Evolutionary conservation across 805 yeast genomes (phyloP).

Genomic region (Candida sphagnicola): DNA sequence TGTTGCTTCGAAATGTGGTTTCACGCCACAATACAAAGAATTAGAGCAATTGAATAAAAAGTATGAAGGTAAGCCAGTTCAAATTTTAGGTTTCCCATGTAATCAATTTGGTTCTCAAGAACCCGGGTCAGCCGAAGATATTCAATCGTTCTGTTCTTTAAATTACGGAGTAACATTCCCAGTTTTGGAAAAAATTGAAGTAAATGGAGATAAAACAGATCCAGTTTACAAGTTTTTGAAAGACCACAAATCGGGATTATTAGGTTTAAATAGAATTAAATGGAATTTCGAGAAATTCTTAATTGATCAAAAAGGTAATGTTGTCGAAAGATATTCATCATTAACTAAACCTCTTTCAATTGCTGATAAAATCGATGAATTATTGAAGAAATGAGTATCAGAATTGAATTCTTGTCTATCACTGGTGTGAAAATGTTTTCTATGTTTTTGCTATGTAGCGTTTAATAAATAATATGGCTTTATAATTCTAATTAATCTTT

Average conservation of each 20-base stretch:
- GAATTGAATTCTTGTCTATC: no score
- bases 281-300: slow-evolving; percentile 46
- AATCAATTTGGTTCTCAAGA: slow-evolving; percentile 43
- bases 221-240: slow-evolving; percentile 81
- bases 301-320: slow-evolving; percentile 38
- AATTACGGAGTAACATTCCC: slow-evolving; percentile 94
- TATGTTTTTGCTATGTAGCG: no score
- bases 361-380: slow-evolving; percentile 48
- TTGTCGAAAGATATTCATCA: slow-evolving; percentile 58
- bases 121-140: slow-evolving; percentile 50
- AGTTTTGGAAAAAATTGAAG: slow-evolving; percentile 78
- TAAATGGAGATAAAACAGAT: slow-evolving; percentile 78
- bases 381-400: slow-evolving; percentile 40
- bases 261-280: slow-evolving; percentile 39
- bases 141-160: slow-evolving; percentile 64
- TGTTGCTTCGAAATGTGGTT: slow-evolving; percentile 43
- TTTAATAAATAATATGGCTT: no score
- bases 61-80: slow-evolving; percentile 32
- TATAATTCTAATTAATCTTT: no score
- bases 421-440: no score
- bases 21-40: slow-evolving; percentile 40
- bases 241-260: slow-evolving; percentile 45
- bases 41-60: slow-evolving; percentile 40
- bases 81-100: slow-evolving; percentile 42
- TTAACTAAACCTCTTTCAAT: slow-evolving; percentile 44